A percentile compares a stretch with the other conserved stretches of the same genome.
These are phyloP conservation scores for Coffea eugenioides DNA, from an alignment of 257 asterid genomes.

Conservation along the genomic window DNA sequence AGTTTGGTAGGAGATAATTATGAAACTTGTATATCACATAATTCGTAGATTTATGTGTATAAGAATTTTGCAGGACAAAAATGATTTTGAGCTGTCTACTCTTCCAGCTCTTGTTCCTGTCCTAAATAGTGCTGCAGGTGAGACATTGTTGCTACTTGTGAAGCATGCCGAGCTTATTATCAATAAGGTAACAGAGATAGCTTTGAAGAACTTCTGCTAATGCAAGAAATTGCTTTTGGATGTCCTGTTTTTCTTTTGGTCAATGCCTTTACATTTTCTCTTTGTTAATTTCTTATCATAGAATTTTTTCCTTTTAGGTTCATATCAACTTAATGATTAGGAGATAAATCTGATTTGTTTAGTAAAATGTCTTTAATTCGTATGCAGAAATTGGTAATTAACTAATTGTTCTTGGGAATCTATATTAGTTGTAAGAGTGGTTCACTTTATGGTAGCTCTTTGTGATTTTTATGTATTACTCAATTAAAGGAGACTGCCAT, in stretches of 20 bases:
- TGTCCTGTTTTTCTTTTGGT: background rate
- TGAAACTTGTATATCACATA: background rate
- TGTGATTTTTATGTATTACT: background rate
- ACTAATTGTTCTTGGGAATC: background rate
- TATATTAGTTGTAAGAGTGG: background rate
- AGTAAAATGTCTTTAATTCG: background rate
- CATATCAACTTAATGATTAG: too few relatives aligned
- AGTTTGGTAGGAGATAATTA: background rate
- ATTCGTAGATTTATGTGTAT: background rate
- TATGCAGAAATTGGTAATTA: background rate
- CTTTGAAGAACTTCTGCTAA: background rate
- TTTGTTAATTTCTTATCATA: too few relatives aligned
- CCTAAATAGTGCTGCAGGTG: slow-evolving; percentile 87
- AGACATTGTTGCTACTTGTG: slow-evolving; percentile 87
- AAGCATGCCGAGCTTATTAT: slow-evolving; percentile 94
- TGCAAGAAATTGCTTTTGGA: background rate
- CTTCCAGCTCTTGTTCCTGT: slow-evolving; percentile 98
- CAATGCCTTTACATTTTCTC: background rate
- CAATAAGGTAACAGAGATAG: slow-evolving; percentile 60
- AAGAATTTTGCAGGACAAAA: slow-evolving; percentile 69
- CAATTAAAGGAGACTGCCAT: background rate
- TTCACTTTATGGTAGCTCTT: background rate
- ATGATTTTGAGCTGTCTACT: slow-evolving; percentile 89
- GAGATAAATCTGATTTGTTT: background rate
- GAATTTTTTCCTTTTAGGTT: too few relatives aligned